phyloP scores from a whole-genome alignment of 225 moss, liverwort and hornwort species.

The Climacium dendroides region DNA sequence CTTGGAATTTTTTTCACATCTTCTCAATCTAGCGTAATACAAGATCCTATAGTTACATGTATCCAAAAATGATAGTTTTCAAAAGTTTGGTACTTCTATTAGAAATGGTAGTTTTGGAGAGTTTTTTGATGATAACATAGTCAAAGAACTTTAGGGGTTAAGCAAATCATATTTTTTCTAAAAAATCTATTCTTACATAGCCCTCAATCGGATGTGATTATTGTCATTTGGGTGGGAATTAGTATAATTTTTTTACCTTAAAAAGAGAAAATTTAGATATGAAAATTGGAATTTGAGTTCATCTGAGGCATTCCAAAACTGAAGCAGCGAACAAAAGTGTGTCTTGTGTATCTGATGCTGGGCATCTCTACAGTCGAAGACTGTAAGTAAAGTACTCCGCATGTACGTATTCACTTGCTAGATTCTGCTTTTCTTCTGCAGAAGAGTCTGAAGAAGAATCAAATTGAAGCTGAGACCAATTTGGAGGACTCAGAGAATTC shows the following conservation, averaged over 20 bases:
- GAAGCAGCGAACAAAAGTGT: neutral
- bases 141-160: too few species aligned
- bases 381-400: neutral
- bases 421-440: neutral
- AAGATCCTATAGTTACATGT: too few species aligned
- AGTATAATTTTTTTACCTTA: fast-evolving
- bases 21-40: too few species aligned
- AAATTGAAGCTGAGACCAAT: neutral
- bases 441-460: neutral
- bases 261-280: neutral
- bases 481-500: neutral
- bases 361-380: neutral
- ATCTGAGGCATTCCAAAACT: neutral
- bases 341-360: neutral
- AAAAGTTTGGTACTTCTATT: too few species aligned
- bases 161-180: neutral
- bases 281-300: neutral
- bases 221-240: fast-evolving
- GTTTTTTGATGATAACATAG: too few species aligned
- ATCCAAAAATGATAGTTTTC: too few species aligned
- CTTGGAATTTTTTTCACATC: too few species aligned
- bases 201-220: neutral
- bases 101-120: too few species aligned
- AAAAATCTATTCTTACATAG: neutral
- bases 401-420: too few species aligned